Percentiles rank a stretch among this genome's conserved stretches.
Evolutionary conservation across 306 rosid genomes (phyloP).

Genomic region (Rosa lucieae): DNA sequence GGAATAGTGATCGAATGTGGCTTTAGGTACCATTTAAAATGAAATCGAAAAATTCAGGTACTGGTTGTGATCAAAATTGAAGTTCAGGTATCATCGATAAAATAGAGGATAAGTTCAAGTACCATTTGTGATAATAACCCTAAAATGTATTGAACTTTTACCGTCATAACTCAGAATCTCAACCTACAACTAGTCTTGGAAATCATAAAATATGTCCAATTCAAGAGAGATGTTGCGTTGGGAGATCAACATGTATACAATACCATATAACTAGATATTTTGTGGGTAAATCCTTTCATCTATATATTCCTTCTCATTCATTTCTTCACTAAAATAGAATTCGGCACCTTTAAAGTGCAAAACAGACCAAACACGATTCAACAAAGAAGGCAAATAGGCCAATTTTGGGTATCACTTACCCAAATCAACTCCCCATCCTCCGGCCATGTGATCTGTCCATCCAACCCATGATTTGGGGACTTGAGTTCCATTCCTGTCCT

Average conservation of each 20-base stretch:
- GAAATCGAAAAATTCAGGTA: too few species aligned
- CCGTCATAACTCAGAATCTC: too few species aligned
- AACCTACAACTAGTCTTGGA: background rate
- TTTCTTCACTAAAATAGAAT: background rate
- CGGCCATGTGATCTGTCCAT: background rate
- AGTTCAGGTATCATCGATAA: too few species aligned
- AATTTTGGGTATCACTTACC: background rate
- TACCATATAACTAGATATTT: background rate
- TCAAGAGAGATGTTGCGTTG: background rate
- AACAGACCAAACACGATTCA: background rate
- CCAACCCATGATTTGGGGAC: background rate
- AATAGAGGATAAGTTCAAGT: too few species aligned
- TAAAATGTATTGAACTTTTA: background rate
- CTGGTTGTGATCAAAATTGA: too few species aligned
- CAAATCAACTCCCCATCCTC: background rate
- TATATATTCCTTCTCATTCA: background rate
- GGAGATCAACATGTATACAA: background rate
- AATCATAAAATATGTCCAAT: background rate
- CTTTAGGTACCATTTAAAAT: too few species aligned
- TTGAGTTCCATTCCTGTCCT: background rate
- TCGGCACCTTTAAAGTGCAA: background rate
- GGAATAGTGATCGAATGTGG: too few species aligned
- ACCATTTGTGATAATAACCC: too few species aligned
- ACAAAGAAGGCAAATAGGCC: background rate
- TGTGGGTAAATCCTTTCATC: background rate